Evolutionary conservation across 1,139 yeast species (phyloP).

Genomic region (Kodamaea arcana): DNA sequence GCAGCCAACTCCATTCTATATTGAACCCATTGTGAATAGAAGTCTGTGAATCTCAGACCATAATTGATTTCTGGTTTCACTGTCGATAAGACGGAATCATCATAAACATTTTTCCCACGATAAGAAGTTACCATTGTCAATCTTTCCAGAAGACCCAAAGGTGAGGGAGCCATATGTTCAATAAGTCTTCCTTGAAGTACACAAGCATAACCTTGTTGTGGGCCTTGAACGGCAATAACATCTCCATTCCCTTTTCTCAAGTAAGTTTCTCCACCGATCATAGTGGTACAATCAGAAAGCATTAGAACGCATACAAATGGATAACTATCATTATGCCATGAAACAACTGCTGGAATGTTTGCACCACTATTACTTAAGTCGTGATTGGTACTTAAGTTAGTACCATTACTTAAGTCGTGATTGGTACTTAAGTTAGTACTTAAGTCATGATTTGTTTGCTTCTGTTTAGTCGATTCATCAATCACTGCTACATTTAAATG

Average conservation of each 20-base stretch:
- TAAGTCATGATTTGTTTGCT: slow-evolving; percentile 9
- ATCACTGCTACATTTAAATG: slow-evolving; percentile 46
- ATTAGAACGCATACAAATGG: slow-evolving; percentile 63
- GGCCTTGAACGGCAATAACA: slow-evolving; percentile 47
- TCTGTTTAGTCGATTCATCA: slow-evolving; percentile 22
- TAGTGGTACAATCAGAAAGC: slow-evolving; percentile 51
- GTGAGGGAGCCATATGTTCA: slow-evolving; percentile 54
- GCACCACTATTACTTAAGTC: slow-evolving; percentile 18
- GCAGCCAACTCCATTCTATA: slow-evolving; percentile 28
- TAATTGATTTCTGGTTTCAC: slow-evolving; percentile 38
- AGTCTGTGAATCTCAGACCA: slow-evolving; percentile 31
- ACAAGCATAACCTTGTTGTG: slow-evolving; percentile 51
- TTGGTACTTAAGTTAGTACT: slow-evolving; percentile 12
- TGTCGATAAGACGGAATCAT: slow-evolving; percentile 29
- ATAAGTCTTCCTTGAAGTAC: slow-evolving; percentile 54
- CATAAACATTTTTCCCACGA: slow-evolving; percentile 23
- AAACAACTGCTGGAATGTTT: slow-evolving; percentile 49
- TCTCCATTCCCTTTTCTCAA: slow-evolving; percentile 40
- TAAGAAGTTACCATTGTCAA: slow-evolving; percentile 46
- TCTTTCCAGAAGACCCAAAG: slow-evolving; percentile 49
- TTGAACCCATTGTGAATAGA: slow-evolving; percentile 36
- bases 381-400: slow-evolving; percentile 11
- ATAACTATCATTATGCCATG: slow-evolving; percentile 58
- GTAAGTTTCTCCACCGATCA: slow-evolving; percentile 61
- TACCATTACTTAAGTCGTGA: slow-evolving; percentile 14